Evolutionary conservation across 148 eudicot genomes (phyloP), one percentile per base, ranked within the genome.

Genomic region (Chenopodium berlandieri): DNA sequence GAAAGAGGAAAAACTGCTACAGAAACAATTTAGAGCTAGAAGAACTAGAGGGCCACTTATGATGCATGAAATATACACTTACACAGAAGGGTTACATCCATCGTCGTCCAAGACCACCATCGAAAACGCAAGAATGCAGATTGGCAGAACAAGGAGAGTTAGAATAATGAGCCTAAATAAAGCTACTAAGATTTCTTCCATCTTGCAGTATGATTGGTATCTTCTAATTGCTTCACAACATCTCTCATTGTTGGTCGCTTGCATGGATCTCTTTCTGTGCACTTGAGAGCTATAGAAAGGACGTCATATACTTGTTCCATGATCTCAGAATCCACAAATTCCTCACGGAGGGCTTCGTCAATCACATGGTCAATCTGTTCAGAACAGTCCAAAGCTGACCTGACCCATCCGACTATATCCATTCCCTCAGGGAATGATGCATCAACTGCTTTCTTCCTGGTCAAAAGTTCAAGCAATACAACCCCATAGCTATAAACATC

Each of bases 401-500:
- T 74, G 50, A 84, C 90, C 94, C 94, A 93, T n/a, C 86, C 80
- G 17, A 88, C 91, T 32, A 91, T 83, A 79, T 90, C 89, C 65
- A 73, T 32, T 78, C 83, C 89, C 73, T 82, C 89, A 12, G 68
- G 27, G 64, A 90, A 86, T 50, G 91, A 89, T 54, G 86, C 86
- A 78, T 86, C 92, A 25, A 87, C 76, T 44, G 90, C 87, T 83
- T 80, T 85, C 86, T 85, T 91, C 75, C 93, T 65, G 3, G 91
- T 91, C 48, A 93, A 68, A 71, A 93, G 70, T 80, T 90, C 97
- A 75, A 93, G 85, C 83, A 93, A 70, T 56, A 93, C 92, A 76
- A 93, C 90, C 50, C 94, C 94, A 69, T 90, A 93, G 79, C 94
- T 91, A 81, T 93, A 93, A 13, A 93, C 97, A 81, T 93, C 97